Evolutionary conservation across 805 yeast genomes (phyloP), one percentile per base, ranked within the genome.

Genomic region (Sugiyamaella smithiae): DNA sequence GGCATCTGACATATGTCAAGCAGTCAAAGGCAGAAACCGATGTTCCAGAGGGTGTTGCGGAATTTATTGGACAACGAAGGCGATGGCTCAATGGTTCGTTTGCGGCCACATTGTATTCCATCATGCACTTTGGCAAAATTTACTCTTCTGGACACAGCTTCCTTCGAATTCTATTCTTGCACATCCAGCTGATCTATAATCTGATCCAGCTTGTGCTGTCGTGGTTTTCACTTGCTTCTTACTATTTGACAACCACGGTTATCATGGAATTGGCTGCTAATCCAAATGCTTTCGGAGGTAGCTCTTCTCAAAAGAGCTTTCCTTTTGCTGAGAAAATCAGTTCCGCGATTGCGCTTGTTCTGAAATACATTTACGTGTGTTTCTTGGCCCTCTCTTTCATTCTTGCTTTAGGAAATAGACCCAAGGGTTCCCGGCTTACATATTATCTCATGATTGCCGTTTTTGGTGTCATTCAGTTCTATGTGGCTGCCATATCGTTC

Each of bases 41-140:
- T 67, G 86, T 81, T 7, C 86, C 86, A 1, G 82, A 78, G 42
- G 71, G 72, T 4, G 67, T 82, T 47, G 78, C 82, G 4, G 86
- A 81, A 61, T 78, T 81, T 46, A 77, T 81, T 42, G 71, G 79
- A 32, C 86, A 81, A 63, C 73, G 86, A 54, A 73, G 86, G 61
- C 72, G 86, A 57, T 81, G 86, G 86, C 69, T 82, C 50, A 81
- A 81, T 60, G 86, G 86, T 40, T 80, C 85, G 1, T 81, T 81
- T 59, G 83, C 83, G 36, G 86, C 86, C 1, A 81, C 81, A 40
- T n/a, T 56, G 9, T 56, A 55, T 42, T 64, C 80, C 1, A 66
- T 81, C 55, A 75, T 68, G 46, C 84, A 81, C 57, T 80, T 79
- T 59, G 73, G 75, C 14, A 73, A 80, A 48, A 57, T 81, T 32